A percentile compares a stretch with the other conserved stretches of the same genome.
These are phyloP conservation scores for Botrytis fragariae DNA, from an alignment of 2,329 filamentous ascomycete species.

Conservation along the genomic window DNA sequence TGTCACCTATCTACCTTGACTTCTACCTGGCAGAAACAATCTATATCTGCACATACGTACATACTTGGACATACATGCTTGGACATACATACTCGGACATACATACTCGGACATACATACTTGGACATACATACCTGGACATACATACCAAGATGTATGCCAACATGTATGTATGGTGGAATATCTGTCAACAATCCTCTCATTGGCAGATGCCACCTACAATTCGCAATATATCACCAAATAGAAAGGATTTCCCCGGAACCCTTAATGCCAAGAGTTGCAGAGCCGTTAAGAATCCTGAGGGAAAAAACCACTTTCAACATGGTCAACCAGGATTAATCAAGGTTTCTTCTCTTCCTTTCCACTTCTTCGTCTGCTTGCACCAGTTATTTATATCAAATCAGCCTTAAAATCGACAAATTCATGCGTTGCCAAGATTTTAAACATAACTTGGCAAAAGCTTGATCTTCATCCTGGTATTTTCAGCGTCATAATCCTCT, in stretches of 20 bases:
- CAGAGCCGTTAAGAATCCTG: neutral
- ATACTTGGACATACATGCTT: no score
- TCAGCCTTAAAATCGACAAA: neutral
- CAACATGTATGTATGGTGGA: neutral
- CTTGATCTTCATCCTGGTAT: slow-evolving; percentile 25
- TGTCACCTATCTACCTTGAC: neutral
- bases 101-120: no score
- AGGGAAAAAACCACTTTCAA: neutral
- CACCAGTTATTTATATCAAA: neutral
- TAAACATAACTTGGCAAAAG: slow-evolving; percentile 28
- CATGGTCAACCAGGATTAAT: neutral
- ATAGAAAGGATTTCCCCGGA: neutral
- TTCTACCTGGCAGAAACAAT: neutral
- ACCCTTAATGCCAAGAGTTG: neutral
- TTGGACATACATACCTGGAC: no score
- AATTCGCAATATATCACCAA: neutral
- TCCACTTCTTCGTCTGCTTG: neutral
- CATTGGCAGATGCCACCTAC: neutral
- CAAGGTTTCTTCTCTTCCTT: neutral
- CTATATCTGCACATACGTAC: neutral
- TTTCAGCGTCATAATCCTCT: slow-evolving; percentile 18
- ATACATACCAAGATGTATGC: neutral
- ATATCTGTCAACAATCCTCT: neutral
- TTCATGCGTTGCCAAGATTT: slow-evolving; percentile 1
- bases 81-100: no score